Percentiles rank a stretch among this genome's conserved stretches.
Evolutionary conservation across 2,329 filamentous ascomycete genomes (phyloP).

Genomic region (Ascochyta koolunga): DNA sequence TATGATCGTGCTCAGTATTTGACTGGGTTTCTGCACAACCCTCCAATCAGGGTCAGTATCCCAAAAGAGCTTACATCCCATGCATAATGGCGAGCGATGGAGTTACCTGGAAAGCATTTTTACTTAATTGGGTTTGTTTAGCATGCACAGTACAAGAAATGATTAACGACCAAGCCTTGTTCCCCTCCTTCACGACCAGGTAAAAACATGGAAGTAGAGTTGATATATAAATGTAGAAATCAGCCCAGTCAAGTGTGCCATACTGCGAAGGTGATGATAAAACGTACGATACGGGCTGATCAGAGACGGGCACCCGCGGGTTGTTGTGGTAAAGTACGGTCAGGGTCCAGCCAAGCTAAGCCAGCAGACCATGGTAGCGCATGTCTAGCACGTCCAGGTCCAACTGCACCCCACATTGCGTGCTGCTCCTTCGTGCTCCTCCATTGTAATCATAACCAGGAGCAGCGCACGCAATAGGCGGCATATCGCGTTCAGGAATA

Average conservation of each 20-base stretch:
- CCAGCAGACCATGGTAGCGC: conserved; percentile 1
- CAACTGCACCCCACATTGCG: conserved; percentile 9
- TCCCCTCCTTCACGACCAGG: background rate
- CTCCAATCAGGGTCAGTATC: background rate
- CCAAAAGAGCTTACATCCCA: conserved; percentile 7
- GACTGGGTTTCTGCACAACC: background rate
- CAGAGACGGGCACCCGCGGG: background rate
- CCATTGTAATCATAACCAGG: background rate
- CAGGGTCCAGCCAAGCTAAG: conserved; percentile 2
- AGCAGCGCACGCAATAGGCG: too few species aligned
- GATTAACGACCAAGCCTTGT: background rate
- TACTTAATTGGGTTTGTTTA: background rate
- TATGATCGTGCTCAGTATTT: conserved; percentile 1
- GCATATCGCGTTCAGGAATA: too few species aligned
- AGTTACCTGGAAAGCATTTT: conserved; percentile 12
- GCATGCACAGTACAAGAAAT: background rate
- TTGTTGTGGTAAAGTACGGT: conserved; percentile 2
- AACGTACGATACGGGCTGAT: background rate
- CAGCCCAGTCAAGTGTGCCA: background rate
- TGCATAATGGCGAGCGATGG: conserved; percentile 16
- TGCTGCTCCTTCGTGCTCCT: conserved; percentile 1
- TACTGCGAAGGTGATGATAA: background rate
- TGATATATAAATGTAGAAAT: background rate
- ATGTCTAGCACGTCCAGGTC: background rate
- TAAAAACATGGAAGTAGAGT: background rate